Evolutionary conservation across 768 basidiomycete genomes (phyloP), one percentile per base, ranked within the genome.

Genomic region (Amanita fuliginea): DNA sequence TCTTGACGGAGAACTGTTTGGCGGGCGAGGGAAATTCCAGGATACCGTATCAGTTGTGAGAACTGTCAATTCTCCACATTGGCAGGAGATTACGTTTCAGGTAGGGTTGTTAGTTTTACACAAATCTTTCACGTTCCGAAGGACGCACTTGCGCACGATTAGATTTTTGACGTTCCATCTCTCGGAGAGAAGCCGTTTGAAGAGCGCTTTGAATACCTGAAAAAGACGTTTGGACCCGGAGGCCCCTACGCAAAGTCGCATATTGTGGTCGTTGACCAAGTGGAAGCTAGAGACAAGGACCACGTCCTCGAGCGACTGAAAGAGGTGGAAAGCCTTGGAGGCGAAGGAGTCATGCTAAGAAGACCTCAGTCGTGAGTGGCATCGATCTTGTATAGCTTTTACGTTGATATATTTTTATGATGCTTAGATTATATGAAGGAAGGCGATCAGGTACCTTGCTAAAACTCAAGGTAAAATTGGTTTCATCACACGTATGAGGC

Each of bases 151-250:
- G 33, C 22, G 24, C 30, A 39, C 18, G 35, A 24, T 6, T 55
- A 79, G 75, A 67, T 80, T 42, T 81, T 81, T 52, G 78, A 81
- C 55, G 66, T 77, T 24, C 78, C 78, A 9, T 78, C 76, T 2
- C 66, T 64, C 16, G 70, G 65, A 14, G 52, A 64, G 0, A 61
- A 69, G 18, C 65, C 70, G 0, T 81, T 81, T 52, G 78, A 81
- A 59, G 69, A 74, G 6, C 73, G 78, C 5, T 58, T 76, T 22
- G 63, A 64, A 0, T 64, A 62, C 42, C 62, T 80, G 14, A 60
- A 73, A 52, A 63, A 64, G 42, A 63, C 67, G 0, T 78, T 78
- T 53, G 78, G 75, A 19, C 63, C 67, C 4, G 66, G 63, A 14
- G 77, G 75, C 2, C 64, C 67, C 0, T 67, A 74, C 53, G 64